Evolutionary conservation across 768 basidiomycete genomes (phyloP).

Genomic region (Xerocomellus intermedius): DNA sequence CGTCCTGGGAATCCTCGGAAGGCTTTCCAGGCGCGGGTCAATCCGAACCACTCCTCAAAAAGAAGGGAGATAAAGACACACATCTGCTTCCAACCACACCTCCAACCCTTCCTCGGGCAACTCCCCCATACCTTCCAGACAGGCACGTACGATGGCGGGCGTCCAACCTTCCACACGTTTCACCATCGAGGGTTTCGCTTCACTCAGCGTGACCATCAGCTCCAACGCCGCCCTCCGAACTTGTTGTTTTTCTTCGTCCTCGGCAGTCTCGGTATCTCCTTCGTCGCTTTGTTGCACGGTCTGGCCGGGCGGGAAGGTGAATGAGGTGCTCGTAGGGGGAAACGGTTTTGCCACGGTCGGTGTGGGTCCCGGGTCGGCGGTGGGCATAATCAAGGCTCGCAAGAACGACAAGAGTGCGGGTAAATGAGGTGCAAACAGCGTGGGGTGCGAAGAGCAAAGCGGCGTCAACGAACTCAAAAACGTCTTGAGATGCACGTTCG

Average conservation of each 20-base stretch:
- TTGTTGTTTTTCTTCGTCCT: constrained; percentile 65
- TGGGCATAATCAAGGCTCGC: constrained; percentile 67
- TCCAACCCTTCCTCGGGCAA: constrained; percentile 59
- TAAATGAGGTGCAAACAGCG: constrained; percentile 74
- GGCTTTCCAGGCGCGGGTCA: constrained; percentile 42
- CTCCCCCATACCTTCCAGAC: constrained; percentile 81
- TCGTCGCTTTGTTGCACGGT: constrained; percentile 30
- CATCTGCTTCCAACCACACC: constrained; percentile 73
- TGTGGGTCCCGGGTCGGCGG: constrained; percentile 51
- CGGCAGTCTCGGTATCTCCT: constrained; percentile 39
- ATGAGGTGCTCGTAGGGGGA: constrained; percentile 33
- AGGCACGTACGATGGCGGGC: constrained; percentile 65
- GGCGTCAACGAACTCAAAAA: constrained; percentile 73
- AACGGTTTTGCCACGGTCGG: constrained; percentile 51
- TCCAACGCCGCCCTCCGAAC: constrained; percentile 75
- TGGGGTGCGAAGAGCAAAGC: constrained; percentile 62
- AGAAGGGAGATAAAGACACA: constrained; percentile 39
- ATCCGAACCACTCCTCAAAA: neutral
- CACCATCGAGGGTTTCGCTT: constrained; percentile 70
- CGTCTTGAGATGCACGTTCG: constrained; percentile 51
- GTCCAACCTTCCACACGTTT: constrained; percentile 70
- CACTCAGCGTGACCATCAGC: constrained; percentile 79
- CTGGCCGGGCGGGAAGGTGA: constrained; percentile 40
- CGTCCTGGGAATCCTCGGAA: constrained; percentile 57
- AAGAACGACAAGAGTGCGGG: constrained; percentile 66